These are phyloP conservation scores for Colletotrichum chlorophyti DNA, from an alignment of 2,329 filamentous ascomycete species.

Conservation along the genomic window DNA sequence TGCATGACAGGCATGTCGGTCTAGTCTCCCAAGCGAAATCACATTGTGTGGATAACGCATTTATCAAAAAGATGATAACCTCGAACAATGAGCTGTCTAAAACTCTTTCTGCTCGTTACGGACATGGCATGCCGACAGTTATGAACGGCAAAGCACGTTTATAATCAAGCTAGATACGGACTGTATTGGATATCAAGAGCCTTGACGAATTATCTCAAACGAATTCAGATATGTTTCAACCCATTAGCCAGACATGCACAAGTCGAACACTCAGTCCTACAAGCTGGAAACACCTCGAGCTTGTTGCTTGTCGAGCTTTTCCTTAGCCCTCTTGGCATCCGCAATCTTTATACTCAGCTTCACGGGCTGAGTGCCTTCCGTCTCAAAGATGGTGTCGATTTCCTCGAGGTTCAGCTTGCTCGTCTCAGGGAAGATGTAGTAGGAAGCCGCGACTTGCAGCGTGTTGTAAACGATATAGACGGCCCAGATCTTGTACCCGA, in stretches of 20 bases:
- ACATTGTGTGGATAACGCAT: no score
- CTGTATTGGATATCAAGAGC: no score
- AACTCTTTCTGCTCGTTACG: no score
- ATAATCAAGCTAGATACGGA: no score
- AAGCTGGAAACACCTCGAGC: no score
- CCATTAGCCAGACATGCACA: no score
- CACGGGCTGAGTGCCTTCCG: slow-evolving; percentile 17
- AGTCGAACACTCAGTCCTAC: no score
- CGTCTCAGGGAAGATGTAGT: slow-evolving; percentile 61
- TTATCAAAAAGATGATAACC: no score
- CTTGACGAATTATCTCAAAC: no score
- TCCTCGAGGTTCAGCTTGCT: slow-evolving; percentile 58
- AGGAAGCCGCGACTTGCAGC: slow-evolving; percentile 54
- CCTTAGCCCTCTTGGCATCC: slow-evolving; percentile 24
- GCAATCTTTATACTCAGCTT: slow-evolving; percentile 29
- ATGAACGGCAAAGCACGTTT: no score
- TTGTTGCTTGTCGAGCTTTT: slow-evolving; percentile 8
- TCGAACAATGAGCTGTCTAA: neutral
- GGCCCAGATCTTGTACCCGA: slow-evolving; percentile 58
- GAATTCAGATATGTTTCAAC: no score
- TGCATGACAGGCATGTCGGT: neutral
- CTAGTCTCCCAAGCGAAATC: neutral
- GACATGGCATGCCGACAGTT: no score
- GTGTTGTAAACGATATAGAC: slow-evolving; percentile 58
- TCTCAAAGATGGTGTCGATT: slow-evolving; percentile 62